Evolutionary conservation across 306 rosid genomes (phyloP).

Genomic region (Dryas alaskensis): DNA sequence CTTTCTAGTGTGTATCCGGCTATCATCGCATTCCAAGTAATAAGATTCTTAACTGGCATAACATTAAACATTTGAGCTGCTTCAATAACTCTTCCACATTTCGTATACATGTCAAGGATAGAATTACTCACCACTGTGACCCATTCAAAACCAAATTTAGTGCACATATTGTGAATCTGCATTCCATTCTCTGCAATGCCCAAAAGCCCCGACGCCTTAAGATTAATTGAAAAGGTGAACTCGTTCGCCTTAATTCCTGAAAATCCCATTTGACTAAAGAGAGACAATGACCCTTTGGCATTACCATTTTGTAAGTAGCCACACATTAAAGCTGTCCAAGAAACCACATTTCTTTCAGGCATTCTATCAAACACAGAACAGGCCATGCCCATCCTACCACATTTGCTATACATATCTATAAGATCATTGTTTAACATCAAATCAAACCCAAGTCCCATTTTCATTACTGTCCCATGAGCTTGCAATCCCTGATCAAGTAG

Average conservation of each 20-base stretch:
- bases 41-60: slow-evolving; percentile 44
- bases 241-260: slow-evolving; percentile 39
- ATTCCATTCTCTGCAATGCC: slow-evolving; percentile 45
- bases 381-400: slow-evolving; percentile 38
- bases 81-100: slow-evolving; percentile 48
- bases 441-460: slow-evolving; percentile 41
- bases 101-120: slow-evolving; percentile 57
- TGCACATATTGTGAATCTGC: slow-evolving; percentile 64
- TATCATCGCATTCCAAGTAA: slow-evolving; percentile 72
- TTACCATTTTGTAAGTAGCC: slow-evolving; percentile 47
- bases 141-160: slow-evolving; percentile 49
- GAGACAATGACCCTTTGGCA: slow-evolving; percentile 35
- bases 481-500: slow-evolving; percentile 42
- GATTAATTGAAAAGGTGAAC: slow-evolving; percentile 55
- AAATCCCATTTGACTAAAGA: slow-evolving; percentile 42
- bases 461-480: slow-evolving; percentile 43
- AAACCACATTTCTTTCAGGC: slow-evolving; percentile 50
- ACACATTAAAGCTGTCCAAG: slow-evolving; percentile 48
- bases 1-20: slow-evolving; percentile 42
- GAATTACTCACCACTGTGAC: slow-evolving; percentile 52
- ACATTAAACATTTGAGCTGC: slow-evolving; percentile 38
- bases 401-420: slow-evolving; percentile 55
- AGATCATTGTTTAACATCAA: slow-evolving; percentile 53
- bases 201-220: slow-evolving; percentile 50
- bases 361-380: slow-evolving; percentile 47